Evolutionary conservation across 2,329 filamentous ascomycete genomes (phyloP), one percentile per base, ranked within the genome.

Genomic region (Leptographium galeiforme): DNA sequence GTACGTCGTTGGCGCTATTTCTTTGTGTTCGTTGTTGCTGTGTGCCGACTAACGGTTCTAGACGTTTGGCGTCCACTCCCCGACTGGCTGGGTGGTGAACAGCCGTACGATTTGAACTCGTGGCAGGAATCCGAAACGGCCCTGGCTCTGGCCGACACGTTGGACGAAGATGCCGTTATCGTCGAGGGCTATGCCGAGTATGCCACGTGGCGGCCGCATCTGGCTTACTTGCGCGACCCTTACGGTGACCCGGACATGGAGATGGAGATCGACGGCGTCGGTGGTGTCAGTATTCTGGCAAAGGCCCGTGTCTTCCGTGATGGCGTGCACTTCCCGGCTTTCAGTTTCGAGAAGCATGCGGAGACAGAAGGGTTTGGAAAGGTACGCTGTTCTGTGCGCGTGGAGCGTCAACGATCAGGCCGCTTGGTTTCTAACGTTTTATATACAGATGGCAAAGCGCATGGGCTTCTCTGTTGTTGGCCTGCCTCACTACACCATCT

Each of bases 81-180:
- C 8, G 93, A 98, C 68, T 98, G 93, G 93, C 85, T 98, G 30
- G 93, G 93, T 47, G 94, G 93, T 62, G 93, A 98, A 67, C 93
- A 98, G 67, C 93, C 93, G 1, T 98, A 98, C 67, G 93, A 98
- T 70, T 69, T 98, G 62, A 98, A 98, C 68, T 97, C 91, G 16
- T 98, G 93, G 93, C 93, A 98, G 68, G 93, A 98, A 69, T 98
- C 93, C 0, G 94, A 98, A 65, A 98, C 93, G 0, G 93, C 93
- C 0, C 75, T 98, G 51, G 88, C 89, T 10, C 77, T 98, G 40
- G 93, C 93, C 12, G 91, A 98, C 59, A 95, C 89, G 0, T 77
- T 98, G 5, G 93, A 98, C 60, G 93, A 98, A 67, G 93, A 98
- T 66, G 93, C 93, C 5, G 93, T 98, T 41, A 98, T 98, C 69